A percentile compares a stretch with the other conserved stretches of the same genome.
Conservation (phyloP, 75 land plant genomes). For the Picea glauca region DNA sequence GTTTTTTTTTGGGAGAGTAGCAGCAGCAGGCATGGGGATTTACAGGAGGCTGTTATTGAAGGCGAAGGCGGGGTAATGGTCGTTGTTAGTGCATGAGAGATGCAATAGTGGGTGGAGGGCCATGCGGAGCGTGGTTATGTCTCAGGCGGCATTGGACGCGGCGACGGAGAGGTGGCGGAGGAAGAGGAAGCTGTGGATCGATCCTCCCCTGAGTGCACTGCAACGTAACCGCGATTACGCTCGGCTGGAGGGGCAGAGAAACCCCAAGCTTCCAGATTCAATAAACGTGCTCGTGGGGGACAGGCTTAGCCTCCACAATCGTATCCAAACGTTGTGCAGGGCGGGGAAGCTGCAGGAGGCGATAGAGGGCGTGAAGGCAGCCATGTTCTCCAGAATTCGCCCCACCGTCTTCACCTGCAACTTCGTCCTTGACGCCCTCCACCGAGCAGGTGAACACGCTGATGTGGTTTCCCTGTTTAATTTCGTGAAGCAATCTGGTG, state of each 20-base stretch:
- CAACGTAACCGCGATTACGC: conserved; percentile 29
- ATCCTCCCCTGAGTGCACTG: conserved; percentile 48
- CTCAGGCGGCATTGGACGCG: conserved; percentile 57
- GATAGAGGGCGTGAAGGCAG: conserved; percentile 29
- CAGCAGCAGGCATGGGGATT: neutral
- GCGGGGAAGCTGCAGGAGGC: conserved; percentile 51
- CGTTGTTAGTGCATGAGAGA: neutral
- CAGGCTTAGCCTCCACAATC: conserved; percentile 66
- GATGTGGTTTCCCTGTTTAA: conserved; percentile 41
- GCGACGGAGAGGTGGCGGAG: conserved; percentile 69
- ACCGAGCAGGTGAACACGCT: conserved; percentile 31
- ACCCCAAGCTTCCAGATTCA: conserved; percentile 55
- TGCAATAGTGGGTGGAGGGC: neutral
- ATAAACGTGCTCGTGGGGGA: conserved; percentile 54
- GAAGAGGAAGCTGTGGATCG: conserved; percentile 53
- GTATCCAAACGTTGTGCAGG: conserved; percentile 61
- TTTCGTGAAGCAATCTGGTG: conserved; percentile 38
- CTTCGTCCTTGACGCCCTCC: conserved; percentile 52
- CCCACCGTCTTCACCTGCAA: conserved; percentile 83
- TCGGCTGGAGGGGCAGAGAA: conserved; percentile 25
- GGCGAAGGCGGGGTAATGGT: neutral
- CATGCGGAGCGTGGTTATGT: conserved; percentile 5
- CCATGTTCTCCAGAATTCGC: conserved; percentile 42
- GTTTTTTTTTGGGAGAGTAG: neutral
- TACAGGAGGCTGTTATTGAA: neutral